Evolutionary conservation across 805 yeast species (phyloP).

Genomic region (Zygoascus tannicola): DNA sequence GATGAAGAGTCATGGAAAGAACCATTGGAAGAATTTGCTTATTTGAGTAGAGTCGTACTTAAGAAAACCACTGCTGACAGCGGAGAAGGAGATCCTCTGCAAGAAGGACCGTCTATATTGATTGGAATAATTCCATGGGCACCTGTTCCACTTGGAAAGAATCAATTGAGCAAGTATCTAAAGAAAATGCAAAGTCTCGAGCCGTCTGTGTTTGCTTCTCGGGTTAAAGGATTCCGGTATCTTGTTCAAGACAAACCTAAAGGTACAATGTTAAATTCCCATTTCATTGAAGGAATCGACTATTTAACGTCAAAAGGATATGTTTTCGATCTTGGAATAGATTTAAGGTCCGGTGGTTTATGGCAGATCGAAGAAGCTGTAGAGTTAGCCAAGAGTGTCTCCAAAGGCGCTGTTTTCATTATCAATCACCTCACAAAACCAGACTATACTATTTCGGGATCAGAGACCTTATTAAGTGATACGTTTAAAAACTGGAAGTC

Average conservation of each 20-base stretch:
- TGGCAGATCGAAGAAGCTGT: slow-evolving; percentile 35
- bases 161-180: slow-evolving; percentile 14
- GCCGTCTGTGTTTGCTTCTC: slow-evolving; percentile 6
- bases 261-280: slow-evolving; percentile 26
- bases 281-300: slow-evolving; percentile 29
- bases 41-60: slow-evolving; percentile 11
- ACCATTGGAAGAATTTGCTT: slow-evolving; percentile 26
- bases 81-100: background rate
- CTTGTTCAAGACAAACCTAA: slow-evolving; percentile 37
- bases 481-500: background rate
- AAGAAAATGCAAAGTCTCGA: slow-evolving; percentile 12
- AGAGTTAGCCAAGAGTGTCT: slow-evolving; percentile 18
- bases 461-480: background rate
- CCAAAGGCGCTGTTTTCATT: background rate
- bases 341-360: slow-evolving; percentile 30
- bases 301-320: slow-evolving; percentile 27
- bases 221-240: slow-evolving; percentile 35
- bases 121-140: slow-evolving; percentile 39
- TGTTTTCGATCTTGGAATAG: slow-evolving; percentile 38
- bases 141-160: slow-evolving; percentile 32
- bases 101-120: slow-evolving; percentile 6
- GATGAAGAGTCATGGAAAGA: slow-evolving; percentile 16
- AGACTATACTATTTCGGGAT: background rate
- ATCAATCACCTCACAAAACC: background rate
- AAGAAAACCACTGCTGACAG: background rate